Conservation (phyloP, 306 rosid genomes). For the Cicer arietinum region DNA sequence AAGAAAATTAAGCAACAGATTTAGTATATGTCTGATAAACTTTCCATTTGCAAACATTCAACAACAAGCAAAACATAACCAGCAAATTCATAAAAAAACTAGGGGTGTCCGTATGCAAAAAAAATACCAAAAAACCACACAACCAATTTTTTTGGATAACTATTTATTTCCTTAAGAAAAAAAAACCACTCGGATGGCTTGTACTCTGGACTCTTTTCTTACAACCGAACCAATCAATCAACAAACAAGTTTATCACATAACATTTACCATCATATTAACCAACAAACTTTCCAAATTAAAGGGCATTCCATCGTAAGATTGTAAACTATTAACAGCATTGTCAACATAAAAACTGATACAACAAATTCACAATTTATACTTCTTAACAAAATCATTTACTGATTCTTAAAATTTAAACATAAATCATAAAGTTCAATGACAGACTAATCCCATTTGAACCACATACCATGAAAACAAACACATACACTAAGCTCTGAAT, state of each 20-base stretch:
- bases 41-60: background rate
- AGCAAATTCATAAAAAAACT: background rate
- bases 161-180: no score
- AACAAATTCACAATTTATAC: background rate
- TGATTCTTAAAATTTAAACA: no score
- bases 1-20: background rate
- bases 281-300: background rate
- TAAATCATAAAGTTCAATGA: background rate
- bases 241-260: constrained; percentile 10
- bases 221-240: no score
- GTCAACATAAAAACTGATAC: background rate
- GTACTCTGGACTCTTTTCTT: no score
- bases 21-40: background rate
- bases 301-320: background rate
- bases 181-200: no score
- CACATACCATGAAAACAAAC: background rate
- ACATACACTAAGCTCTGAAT: background rate
- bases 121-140: background rate
- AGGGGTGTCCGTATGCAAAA: no score
- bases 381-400: background rate
- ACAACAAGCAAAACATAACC: background rate
- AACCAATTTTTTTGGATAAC: background rate
- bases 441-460: background rate
- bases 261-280: background rate
- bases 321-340: background rate